Conservation (phyloP, 805 yeast species). For the Priceomyces haplophilus region DNA sequence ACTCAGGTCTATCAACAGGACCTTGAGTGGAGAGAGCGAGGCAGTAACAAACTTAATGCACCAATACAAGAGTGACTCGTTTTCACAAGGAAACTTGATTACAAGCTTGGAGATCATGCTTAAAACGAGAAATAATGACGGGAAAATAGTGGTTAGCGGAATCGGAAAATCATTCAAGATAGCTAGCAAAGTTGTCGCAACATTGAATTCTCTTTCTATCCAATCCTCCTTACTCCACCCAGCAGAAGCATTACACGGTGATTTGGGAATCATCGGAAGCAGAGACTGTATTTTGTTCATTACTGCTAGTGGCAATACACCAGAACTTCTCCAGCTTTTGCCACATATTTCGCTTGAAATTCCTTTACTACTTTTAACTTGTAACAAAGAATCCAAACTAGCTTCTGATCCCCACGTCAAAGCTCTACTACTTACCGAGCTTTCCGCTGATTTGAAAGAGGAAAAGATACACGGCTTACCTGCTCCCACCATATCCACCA, state of each 20-base stretch:
- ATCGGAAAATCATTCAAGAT: constrained; percentile 84
- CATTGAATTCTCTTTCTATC: constrained; percentile 74
- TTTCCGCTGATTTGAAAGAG: constrained; percentile 59
- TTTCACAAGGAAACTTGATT: constrained; percentile 44
- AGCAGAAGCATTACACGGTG: constrained; percentile 87
- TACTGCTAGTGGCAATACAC: constrained; percentile 80
- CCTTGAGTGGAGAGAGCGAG: constrained; percentile 45
- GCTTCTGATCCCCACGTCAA: constrained; percentile 48
- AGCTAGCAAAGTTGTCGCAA: constrained; percentile 75
- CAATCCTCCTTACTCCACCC: constrained; percentile 73
- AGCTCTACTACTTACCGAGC: constrained; percentile 57
- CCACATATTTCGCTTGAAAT: constrained; percentile 54
- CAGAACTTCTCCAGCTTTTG: constrained; percentile 60
- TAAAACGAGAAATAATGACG: constrained; percentile 33
- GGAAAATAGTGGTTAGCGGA: constrained; percentile 75
- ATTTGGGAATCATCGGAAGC: constrained; percentile 66
- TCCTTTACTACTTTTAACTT: constrained; percentile 62
- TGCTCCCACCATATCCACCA: constrained; percentile 85
- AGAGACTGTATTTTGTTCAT: constrained; percentile 59
- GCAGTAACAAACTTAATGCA: constrained; percentile 44
- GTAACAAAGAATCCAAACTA: constrained; percentile 54
- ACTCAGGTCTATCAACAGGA: constrained; percentile 34
- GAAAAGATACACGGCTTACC: constrained; percentile 68
- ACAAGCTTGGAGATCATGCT: constrained; percentile 41
- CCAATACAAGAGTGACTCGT: constrained; percentile 46